Base-by-base conservation (phyloP, 352 stramenopile species). In the Globisporangium cederbergense region DNA sequence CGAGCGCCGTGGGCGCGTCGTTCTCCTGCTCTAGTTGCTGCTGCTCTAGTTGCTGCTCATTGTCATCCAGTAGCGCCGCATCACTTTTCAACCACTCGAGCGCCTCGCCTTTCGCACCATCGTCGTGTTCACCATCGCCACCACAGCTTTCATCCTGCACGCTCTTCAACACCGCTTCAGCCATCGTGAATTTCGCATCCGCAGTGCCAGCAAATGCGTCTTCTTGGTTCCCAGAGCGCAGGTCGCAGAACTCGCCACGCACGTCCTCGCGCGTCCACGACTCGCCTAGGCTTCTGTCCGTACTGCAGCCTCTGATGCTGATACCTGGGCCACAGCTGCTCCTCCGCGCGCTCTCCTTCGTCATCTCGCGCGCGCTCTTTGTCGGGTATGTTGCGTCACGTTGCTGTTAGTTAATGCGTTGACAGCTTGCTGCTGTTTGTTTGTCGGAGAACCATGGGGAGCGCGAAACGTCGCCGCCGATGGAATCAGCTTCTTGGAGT, bases 201-300 rank as follows among this genome's bases (percentile, higher is more conserved):
- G 50, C 28, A 42, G 2, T 16, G 13, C 11, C 28, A 32, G 28
- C 1, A n/a, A 22, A 14, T 8, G 16, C n/a, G 40, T 81, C 68
- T 40, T 78, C 65, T 38, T 81, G 74, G 22, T 81, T 81, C 28
- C 69, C 71, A 43, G 66, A 56, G 2, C 50, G 16, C 40, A 22
- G 30, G 3, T 30, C 51, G n/a, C 16, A 10, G 30, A 14, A 16
- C 11, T 22, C 43, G 16, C 5, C 13, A 9, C 40, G 40, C 13
- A 36, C 7, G 25, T 47, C 18, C 9, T 22, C 45, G 42, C 30
- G 51, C 25, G 25, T 22, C 16, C 51, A 43, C 18, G 28, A 38
- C 32, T 60, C 25, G 60, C n/a, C 49, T 6, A 13, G 6, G 22
- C 22, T 20, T 46, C 4, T 42, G 46, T 22, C n/a, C 6, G 30